phyloP scores from a whole-genome alignment of 2,329 filamentous ascomycete genomes.

The Akanthomyces uredinophilus region DNA sequence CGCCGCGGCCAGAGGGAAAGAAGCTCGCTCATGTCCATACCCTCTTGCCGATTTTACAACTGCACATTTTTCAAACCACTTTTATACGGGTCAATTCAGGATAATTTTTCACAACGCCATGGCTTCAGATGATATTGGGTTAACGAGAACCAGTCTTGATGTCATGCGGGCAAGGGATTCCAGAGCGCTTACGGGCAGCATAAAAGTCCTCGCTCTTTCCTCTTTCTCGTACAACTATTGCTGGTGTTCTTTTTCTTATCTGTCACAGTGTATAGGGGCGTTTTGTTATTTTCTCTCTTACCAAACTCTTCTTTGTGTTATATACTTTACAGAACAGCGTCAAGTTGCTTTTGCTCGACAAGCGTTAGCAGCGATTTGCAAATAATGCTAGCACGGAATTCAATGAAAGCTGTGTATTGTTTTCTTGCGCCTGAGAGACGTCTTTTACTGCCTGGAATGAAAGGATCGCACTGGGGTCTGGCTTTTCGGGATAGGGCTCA shows the following conservation, averaged over 20 bases:
- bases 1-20: conserved; percentile 10
- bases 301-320: conserved; percentile 7
- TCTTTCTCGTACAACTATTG: neutral
- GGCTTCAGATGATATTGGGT: conserved; percentile 11
- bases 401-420: neutral
- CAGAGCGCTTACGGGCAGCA: neutral
- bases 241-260: conserved; percentile 6
- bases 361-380: neutral
- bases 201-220: neutral
- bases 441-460: neutral
- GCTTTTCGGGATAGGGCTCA: conserved; percentile 2
- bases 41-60: conserved; percentile 13
- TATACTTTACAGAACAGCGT: conserved; percentile 7
- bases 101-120: conserved; percentile 6
- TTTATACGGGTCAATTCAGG: conserved; percentile 13
- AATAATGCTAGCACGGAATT: conserved; percentile 4
- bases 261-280: conserved; percentile 10
- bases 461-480: neutral
- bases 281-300: conserved; percentile 8
- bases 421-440: neutral
- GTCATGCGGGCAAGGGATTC: neutral
- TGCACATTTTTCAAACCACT: conserved; percentile 14
- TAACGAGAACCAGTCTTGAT: conserved; percentile 12
- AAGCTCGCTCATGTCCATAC: conserved; percentile 12
- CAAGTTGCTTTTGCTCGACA: conserved; percentile 5